These are phyloP conservation scores for Silene vulgaris DNA, from an alignment of 179 eudicot species.

Conservation along the genomic window DNA sequence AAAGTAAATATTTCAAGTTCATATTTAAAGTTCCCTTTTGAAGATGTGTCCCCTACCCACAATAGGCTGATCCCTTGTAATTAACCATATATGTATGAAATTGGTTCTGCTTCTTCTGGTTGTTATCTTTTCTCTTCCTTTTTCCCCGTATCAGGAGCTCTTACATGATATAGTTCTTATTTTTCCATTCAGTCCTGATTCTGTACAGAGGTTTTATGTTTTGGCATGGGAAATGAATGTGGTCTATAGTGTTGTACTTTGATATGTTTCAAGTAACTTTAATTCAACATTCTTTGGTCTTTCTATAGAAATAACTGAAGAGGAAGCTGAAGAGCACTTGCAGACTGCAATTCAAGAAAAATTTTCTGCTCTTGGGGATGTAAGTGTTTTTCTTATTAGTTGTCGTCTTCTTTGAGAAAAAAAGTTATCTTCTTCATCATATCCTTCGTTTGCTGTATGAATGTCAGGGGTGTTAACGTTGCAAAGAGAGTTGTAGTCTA, in stretches of 20 bases:
- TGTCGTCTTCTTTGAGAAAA: not conserved
- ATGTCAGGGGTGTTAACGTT: constrained; percentile 12
- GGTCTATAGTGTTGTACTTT: constrained; percentile 6
- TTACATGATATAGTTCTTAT: not conserved
- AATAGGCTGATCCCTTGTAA: not conserved
- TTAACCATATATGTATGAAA: not conserved
- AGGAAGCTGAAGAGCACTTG: constrained; percentile 87
- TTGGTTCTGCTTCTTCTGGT: not conserved
- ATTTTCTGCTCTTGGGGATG: constrained; percentile 89
- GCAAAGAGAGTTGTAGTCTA: not conserved
- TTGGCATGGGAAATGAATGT: not conserved
- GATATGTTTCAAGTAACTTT: constrained; percentile 11
- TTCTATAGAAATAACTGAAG: constrained; percentile 81
- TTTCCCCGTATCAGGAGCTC: not conserved
- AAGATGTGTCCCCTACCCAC: not conserved
- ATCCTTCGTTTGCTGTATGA: not conserved
- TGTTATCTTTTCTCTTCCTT: not conserved
- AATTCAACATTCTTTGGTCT: constrained; percentile 17
- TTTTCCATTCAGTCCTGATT: constrained; percentile 1
- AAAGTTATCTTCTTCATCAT: not conserved
- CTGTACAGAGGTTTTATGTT: not conserved
- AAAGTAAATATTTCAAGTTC: not conserved
- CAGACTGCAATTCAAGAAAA: constrained; percentile 96
- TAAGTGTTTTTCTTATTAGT: constrained; percentile 33
- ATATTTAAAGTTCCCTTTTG: not conserved